Evolutionary conservation across 306 rosid genomes (phyloP).

Genomic region (Trifolium fragiferum): DNA sequence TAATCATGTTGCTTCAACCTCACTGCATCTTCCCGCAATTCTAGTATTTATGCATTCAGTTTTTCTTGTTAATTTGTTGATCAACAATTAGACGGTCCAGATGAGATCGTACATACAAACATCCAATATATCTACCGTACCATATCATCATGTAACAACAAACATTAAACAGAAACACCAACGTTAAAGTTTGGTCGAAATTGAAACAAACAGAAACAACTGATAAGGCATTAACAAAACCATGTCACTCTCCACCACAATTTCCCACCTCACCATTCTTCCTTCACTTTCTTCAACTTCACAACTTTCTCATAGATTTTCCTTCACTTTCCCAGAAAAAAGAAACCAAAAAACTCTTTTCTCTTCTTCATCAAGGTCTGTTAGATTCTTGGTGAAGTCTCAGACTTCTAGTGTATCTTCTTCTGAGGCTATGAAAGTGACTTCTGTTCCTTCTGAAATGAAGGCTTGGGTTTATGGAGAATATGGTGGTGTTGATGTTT

Average conservation of each 20-base stretch:
- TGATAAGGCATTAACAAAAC: constrained; percentile 53
- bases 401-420: constrained; percentile 56
- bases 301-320: constrained; percentile 39
- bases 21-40: too few relatives aligned
- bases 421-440: constrained; percentile 51
- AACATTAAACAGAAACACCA: not conserved
- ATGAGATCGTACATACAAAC: too few relatives aligned
- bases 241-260: constrained; percentile 58
- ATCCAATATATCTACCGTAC: too few relatives aligned
- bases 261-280: constrained; percentile 51
- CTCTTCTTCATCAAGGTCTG: constrained; percentile 17
- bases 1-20: too few relatives aligned
- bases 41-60: too few relatives aligned
- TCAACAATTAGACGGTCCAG: too few relatives aligned
- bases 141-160: too few relatives aligned
- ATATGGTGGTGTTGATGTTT: constrained; percentile 78
- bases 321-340: constrained; percentile 42
- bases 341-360: constrained; percentile 20
- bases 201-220: constrained; percentile 7
- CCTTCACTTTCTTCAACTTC: constrained; percentile 39
- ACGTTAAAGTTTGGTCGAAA: not conserved
- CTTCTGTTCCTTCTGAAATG: constrained; percentile 68
- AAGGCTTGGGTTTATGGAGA: constrained; percentile 92
- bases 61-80: too few relatives aligned
- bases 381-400: constrained; percentile 57